These are phyloP conservation scores for Candida michaelii DNA, from an alignment of 805 yeast genomes.

Conservation along the genomic window DNA sequence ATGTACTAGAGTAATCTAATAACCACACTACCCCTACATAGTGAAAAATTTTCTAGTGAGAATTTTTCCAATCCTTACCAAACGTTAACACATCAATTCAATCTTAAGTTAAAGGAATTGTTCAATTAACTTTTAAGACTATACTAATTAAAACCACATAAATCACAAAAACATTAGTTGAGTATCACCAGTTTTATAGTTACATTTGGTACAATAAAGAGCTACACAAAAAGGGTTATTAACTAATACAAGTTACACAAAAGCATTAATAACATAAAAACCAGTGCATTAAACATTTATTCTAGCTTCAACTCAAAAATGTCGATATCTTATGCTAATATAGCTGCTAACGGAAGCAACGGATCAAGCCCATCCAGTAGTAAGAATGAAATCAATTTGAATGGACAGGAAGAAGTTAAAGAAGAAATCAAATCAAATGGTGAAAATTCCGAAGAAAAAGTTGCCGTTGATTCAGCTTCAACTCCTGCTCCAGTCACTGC, in stretches of 20 bases:
- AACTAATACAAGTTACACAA: not conserved
- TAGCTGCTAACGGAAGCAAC: conserved; percentile 37
- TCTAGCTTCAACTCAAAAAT: too few species aligned
- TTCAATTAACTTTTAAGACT: not conserved
- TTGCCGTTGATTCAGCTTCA: not conserved
- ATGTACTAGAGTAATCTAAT: not conserved
- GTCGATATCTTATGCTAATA: conserved; percentile 40
- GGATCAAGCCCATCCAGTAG: conserved; percentile 13
- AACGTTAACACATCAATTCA: not conserved
- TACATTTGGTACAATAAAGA: not conserved
- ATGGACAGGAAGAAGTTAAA: conserved; percentile 7
- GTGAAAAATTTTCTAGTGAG: conserved; percentile 8
- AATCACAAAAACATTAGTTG: not conserved
- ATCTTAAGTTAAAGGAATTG: not conserved
- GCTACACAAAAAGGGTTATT: too few species aligned
- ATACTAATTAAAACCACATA: not conserved
- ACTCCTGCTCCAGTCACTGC: not conserved
- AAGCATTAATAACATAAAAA: too few species aligned
- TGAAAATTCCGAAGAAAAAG: not conserved
- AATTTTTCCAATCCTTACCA: conserved; percentile 7
- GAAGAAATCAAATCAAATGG: not conserved
- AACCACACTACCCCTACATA: not conserved
- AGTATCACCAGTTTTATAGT: not conserved
- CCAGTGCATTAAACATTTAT: not conserved
- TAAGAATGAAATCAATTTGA: not conserved